These are phyloP conservation scores for Fomitopsis palustris DNA, from an alignment of 1,284 basidiomycete species.

Conservation along the genomic window DNA sequence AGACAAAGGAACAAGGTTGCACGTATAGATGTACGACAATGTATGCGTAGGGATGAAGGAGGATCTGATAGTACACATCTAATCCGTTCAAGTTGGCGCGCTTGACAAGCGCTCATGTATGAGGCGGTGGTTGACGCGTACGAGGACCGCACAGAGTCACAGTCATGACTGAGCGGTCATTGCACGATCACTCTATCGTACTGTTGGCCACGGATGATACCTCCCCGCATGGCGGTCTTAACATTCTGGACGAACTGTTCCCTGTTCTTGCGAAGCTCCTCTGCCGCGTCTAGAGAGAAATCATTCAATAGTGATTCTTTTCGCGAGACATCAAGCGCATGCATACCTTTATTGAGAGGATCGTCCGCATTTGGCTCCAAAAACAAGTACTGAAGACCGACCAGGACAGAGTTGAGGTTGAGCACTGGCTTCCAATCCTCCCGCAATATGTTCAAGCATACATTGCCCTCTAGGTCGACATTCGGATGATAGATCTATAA, in stretches of 20 bases:
- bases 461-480: slow-evolving; percentile 95
- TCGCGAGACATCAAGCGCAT: not conserved
- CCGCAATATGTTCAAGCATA: slow-evolving; percentile 94
- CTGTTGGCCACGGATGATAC: slow-evolving; percentile 66
- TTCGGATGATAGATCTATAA: slow-evolving; percentile 97
- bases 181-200: slow-evolving; percentile 72
- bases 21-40: not conserved
- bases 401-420: slow-evolving; percentile 96
- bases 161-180: slow-evolving; percentile 19
- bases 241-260: slow-evolving; percentile 82
- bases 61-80: not conserved
- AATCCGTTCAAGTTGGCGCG: not conserved
- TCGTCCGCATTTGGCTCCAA: slow-evolving; percentile 98
- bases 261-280: slow-evolving; percentile 84
- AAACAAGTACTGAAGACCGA: slow-evolving; percentile 97
- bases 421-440: slow-evolving; percentile 99
- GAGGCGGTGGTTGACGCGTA: not conserved
- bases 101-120: not conserved
- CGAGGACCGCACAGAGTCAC: not conserved
- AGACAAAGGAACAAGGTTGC: not conserved
- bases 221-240: slow-evolving; percentile 79
- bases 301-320: slow-evolving; percentile 4
- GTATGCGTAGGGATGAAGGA: not conserved
- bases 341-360: slow-evolving; percentile 94
- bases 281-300: slow-evolving; percentile 79